Percentiles rank a stretch among this genome's conserved stretches.
phyloP scores from a whole-genome alignment of 2,329 filamentous ascomycete genomes.

The Sporothrix inflata region DNA sequence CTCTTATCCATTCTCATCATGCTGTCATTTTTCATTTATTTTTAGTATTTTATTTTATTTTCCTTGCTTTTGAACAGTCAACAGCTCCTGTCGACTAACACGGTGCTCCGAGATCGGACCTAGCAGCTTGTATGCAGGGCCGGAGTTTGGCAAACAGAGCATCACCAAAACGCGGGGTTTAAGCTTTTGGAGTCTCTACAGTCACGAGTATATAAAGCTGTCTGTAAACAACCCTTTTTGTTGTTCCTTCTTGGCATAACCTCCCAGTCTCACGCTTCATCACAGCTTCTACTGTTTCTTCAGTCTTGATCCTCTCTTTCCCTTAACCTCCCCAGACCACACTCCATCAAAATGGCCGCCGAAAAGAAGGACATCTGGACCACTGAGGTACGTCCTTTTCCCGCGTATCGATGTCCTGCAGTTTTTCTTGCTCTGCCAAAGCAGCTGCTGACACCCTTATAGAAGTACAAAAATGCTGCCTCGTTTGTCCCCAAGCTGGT shows the following conservation, averaged over 20 bases:
- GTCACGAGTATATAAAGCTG: slow-evolving; percentile 11
- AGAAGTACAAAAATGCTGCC: slow-evolving; percentile 64
- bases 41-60: background rate
- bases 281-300: background rate
- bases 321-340: background rate
- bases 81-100: slow-evolving; percentile 19
- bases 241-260: background rate
- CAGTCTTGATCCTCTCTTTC: background rate
- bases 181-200: background rate
- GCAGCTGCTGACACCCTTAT: background rate
- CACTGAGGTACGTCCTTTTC: slow-evolving; percentile 41
- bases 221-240: background rate
- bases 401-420: background rate
- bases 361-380: slow-evolving; percentile 46
- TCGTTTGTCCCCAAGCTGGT: slow-evolving; percentile 67
- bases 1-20: background rate
- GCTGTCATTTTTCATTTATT: no score
- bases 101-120: slow-evolving; percentile 30
- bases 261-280: background rate
- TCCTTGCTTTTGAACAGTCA: background rate
- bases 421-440: background rate
- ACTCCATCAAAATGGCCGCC: slow-evolving; percentile 32
- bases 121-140: background rate
- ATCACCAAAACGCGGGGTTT: slow-evolving; percentile 21
- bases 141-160: background rate